Conservation (phyloP, 164 flowering plant genomes). For the Liriodendron chinense region DNA sequence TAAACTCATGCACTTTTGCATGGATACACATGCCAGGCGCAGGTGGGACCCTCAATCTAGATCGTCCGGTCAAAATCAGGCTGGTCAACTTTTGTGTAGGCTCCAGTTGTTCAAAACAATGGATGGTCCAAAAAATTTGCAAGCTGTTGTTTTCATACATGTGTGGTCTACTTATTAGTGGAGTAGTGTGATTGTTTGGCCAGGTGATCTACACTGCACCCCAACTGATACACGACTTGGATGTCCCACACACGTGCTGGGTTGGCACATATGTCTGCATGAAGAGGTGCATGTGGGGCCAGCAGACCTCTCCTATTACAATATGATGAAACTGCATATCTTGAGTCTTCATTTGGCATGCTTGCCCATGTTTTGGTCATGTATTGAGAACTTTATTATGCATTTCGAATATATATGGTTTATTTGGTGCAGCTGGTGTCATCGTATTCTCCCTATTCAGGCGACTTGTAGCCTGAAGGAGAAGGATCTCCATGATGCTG, state of each 20-base stretch:
- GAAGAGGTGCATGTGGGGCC: not conserved
- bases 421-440: constrained; percentile 72
- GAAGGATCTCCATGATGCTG: constrained; percentile 42
- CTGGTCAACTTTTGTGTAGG: no score
- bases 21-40: no score
- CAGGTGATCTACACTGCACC: no score
- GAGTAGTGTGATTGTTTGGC: no score
- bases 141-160: no score
- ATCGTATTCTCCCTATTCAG: constrained; percentile 79
- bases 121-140: no score
- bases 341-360: not conserved
- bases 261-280: not conserved
- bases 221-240: not conserved
- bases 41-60: no score
- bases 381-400: not conserved
- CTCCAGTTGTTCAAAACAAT: no score
- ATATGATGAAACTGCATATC: not conserved
- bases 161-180: no score
- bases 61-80: no score
- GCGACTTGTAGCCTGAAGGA: constrained; percentile 70
- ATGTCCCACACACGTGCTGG: not conserved
- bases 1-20: no score
- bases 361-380: not conserved
- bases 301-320: not conserved
- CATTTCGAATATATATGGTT: not conserved